Percentiles rank a stretch among this genome's conserved stretches.
Evolutionary conservation across 768 basidiomycete species (phyloP).

Genomic region (Zangia roseola): DNA sequence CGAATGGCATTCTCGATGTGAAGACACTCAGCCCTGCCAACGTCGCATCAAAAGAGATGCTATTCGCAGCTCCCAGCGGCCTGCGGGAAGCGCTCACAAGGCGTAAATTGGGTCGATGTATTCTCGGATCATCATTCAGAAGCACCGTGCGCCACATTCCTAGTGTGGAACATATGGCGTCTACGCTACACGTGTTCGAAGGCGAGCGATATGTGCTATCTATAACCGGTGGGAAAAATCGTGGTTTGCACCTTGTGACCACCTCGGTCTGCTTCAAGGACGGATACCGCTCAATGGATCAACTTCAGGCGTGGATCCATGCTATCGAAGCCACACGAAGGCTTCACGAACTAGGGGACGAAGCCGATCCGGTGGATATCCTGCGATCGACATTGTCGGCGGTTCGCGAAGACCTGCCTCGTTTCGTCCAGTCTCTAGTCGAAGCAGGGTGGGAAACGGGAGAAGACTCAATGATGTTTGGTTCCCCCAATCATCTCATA

Average conservation of each 20-base stretch:
- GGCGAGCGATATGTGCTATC: constrained; percentile 55
- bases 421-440: constrained; percentile 17
- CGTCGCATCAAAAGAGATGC: constrained; percentile 42
- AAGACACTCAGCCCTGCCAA: constrained; percentile 33
- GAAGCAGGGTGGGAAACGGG: constrained; percentile 40
- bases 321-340: constrained; percentile 18
- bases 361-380: constrained; percentile 5
- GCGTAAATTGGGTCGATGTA: constrained; percentile 41
- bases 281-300: constrained; percentile 45
- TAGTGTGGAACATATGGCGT: constrained; percentile 13
- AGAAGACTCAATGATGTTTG: constrained; percentile 32
- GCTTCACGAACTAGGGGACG: not conserved
- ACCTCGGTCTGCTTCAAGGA: constrained; percentile 52
- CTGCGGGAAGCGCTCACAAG: constrained; percentile 40
- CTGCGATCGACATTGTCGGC: constrained; percentile 11
- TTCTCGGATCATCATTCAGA: constrained; percentile 49
- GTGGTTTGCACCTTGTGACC: not conserved
- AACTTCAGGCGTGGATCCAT: constrained; percentile 55
- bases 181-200: constrained; percentile 40
- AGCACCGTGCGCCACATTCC: constrained; percentile 11
- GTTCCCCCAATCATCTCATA: constrained; percentile 25
- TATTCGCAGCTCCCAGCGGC: constrained; percentile 41
- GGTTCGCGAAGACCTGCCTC: constrained; percentile 12
- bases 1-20: constrained; percentile 7
- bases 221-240: constrained; percentile 28